Percentiles rank a stretch among this genome's conserved stretches.
Evolutionary conservation across 495 filamentous ascomycete species (phyloP).

Genomic region (Xylaria acuta): DNA sequence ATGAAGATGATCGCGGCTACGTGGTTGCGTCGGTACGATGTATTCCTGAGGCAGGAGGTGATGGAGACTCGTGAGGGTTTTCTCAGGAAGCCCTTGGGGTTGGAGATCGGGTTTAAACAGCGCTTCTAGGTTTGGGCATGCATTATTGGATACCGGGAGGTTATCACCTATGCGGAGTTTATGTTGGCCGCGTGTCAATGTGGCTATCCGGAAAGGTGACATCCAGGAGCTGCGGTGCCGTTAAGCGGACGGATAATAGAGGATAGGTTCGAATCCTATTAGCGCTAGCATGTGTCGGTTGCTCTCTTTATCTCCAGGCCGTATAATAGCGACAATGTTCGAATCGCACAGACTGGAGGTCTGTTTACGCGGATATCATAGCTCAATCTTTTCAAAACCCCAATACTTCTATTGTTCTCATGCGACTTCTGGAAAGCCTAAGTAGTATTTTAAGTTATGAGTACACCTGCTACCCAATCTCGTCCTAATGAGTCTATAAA

Average conservation of each 20-base stretch:
- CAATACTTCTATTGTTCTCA: not conserved
- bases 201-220: not conserved
- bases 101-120: constrained; percentile 63
- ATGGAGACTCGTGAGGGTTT: constrained; percentile 89
- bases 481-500: not conserved
- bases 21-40: constrained; percentile 78
- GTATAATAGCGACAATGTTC: not conserved
- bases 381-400: not conserved
- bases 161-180: not conserved
- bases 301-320: no score
- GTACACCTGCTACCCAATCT: no score
- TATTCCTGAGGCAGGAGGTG: constrained; percentile 70
- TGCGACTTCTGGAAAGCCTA: not conserved
- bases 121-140: not conserved
- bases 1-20: constrained; percentile 80
- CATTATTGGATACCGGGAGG: not conserved
- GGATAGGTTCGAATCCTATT: no score
- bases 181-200: not conserved
- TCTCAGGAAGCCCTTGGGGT: constrained; percentile 81
- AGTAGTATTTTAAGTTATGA: not conserved
- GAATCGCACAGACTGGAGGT: not conserved
- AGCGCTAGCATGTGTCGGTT: not conserved
- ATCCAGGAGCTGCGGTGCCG: no score
- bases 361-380: not conserved
- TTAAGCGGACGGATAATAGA: no score